Base-by-base conservation (phyloP, 2,329 filamentous ascomycete species). In the Pseudogymnoascus sp. region DNA sequence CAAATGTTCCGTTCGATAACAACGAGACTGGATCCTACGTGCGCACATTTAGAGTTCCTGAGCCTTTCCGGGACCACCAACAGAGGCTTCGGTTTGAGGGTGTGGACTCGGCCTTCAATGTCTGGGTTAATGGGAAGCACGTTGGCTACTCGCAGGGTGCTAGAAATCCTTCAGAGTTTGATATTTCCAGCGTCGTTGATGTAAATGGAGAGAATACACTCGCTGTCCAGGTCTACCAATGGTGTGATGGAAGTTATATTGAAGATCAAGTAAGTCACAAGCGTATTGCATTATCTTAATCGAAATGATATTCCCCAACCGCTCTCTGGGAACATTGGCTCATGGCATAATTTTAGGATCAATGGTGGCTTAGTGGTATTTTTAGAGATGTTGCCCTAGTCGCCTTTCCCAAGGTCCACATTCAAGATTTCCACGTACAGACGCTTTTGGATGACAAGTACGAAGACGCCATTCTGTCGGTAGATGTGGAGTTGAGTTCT, bases 131-230 rank as follows among this genome's bases (percentile, higher is more conserved):
- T 67, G 82, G 81, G 0, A 75, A 77, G 60, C 75, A 80, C 64
- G 76, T 85, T 11, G 83, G 83, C 6, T 85, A 85, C 69, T 80
- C 79, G 23, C 83, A 85, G 68, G 83, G 83, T 14, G 80, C 79
- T 31, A 76, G 83, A 31, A 85, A 85, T 67, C 80, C 83, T 1
- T 78, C 81, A 2, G 83, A 86, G 65, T 85, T 85, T 67, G 83
- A 85, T 65, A 76, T 86, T 14, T 81, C 81, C 0, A 68, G 71
- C 0, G 68, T 77, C 19, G 71, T 84, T 3, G 37, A 68, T 51
- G 28, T 64, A 1, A 64, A 68, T 13, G 68, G 60, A 3, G 62
- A 67, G 37, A 73, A 70, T 57, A 66, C 63, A 4, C 51, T 85
- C 7, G 77, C 78, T 4, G 81, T 85, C 1, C 77, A 79, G 36